Conservation (phyloP, 352 stramenopile genomes). For the Globisporangium echinulatum region DNA sequence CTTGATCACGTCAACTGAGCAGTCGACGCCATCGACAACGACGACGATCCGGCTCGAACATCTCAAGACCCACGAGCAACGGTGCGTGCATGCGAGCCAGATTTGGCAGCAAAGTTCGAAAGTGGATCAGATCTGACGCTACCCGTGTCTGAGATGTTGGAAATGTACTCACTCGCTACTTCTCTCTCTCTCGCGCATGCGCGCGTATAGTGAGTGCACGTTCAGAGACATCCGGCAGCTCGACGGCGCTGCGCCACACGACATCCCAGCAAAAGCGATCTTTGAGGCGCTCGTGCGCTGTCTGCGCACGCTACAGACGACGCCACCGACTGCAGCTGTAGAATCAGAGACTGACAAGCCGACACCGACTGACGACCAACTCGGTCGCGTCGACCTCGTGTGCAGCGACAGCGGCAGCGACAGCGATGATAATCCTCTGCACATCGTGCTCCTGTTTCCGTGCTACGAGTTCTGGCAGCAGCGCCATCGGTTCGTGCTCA, state of each 20-base stretch:
- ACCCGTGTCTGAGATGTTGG: too few species aligned
- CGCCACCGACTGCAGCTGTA: constrained; percentile 5
- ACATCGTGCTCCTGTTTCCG: constrained; percentile 27
- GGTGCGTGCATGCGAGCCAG: constrained; percentile 1
- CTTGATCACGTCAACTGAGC: constrained; percentile 12
- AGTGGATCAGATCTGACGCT: too few species aligned
- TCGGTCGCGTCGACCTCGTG: constrained; percentile 24
- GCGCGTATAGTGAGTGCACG: constrained; percentile 12
- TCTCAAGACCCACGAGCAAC: constrained; percentile 17
- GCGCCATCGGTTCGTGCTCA: constrained; percentile 28
- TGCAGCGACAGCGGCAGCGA: background rate
- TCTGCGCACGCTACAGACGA: constrained; percentile 12
- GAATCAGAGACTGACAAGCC: constrained; percentile 8
- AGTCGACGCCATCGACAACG: background rate
- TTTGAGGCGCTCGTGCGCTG: constrained; percentile 26
- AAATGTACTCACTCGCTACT: background rate
- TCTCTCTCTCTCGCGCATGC: background rate
- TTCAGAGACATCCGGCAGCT: constrained; percentile 25
- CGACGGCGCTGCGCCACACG: constrained; percentile 15
- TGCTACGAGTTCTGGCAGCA: constrained; percentile 30
- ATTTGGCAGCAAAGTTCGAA: too few species aligned
- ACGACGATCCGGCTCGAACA: constrained; percentile 28
- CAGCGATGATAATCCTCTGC: constrained; percentile 8
- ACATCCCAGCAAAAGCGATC: constrained; percentile 15
- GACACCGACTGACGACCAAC: constrained; percentile 11